Evolutionary conservation across 768 basidiomycete genomes (phyloP), one percentile per base, ranked within the genome.

Genomic region (Dendrothele bispora): DNA sequence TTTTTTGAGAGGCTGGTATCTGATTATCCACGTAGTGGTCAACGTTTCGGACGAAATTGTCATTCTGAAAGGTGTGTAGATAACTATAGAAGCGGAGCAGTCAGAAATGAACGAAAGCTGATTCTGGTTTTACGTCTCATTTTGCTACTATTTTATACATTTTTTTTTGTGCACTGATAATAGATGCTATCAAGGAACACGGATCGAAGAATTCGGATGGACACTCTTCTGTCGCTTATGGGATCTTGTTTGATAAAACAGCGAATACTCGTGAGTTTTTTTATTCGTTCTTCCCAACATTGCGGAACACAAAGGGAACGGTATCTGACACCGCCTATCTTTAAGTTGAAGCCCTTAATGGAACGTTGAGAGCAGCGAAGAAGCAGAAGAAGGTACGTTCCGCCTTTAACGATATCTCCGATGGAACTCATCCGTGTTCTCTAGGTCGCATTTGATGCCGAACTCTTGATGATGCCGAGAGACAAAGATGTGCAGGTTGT

Each of bases 391-490:
- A 72, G 69, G 75, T 73, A 50, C 29, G 53, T 40, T 17, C n/a
- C 17, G 2, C 11, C n/a, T n/a, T n/a, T n/a, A n/a, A n/a, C n/a
- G n/a, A 15, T 24, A 15, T 17, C 11, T 12, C 12, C 22, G 21
- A 22, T 5, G 40, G n/a, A 25, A 15, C 10, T 26, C 15, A 12
- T 21, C 24, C 5, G 27, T 27, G 6, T 30, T 46, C 1, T 46
- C 2, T 49, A 77, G 74, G 73, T 75, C 17, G 51, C 68, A 2
- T 77, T 76, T 51, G 63, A 71, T 34, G 71, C 65, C 14, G 75
- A 78, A 55, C 61, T 78, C 8, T 50, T 78, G 47, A 74, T 78
- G 72, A 75, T 75, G 72, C 75, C 74, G 26, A 72, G 61, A 53
- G 74, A 76, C 55, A 75, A 75, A 53, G 73, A 75, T 46, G 73